Conservation (phyloP, 164 flowering plant species). For the Cinnamomum chago region DNA sequence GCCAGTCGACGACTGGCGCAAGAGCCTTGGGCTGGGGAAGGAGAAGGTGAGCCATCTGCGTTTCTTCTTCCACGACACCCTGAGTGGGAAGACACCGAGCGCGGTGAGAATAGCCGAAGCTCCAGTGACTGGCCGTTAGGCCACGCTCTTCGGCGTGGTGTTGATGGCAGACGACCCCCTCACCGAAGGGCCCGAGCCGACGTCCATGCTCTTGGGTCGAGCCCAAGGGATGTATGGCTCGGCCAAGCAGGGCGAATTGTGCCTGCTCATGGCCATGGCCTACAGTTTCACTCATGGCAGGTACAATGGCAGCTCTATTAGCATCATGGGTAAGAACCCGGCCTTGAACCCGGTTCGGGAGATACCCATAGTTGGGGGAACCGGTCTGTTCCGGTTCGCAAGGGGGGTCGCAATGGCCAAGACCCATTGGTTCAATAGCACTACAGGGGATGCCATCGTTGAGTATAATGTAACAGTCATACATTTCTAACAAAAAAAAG, state of each 20-base stretch:
- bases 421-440: constrained; percentile 24
- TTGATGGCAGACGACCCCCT: constrained; percentile 18
- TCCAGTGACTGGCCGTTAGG: background rate
- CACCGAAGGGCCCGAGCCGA: constrained; percentile 5
- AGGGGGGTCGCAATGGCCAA: constrained; percentile 37
- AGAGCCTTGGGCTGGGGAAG: constrained; percentile 14
- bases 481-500: constrained; percentile 8
- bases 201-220: constrained; percentile 7
- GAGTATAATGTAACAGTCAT: constrained; percentile 24
- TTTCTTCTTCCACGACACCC: constrained; percentile 16
- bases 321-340: constrained; percentile 31
- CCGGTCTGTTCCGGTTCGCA: constrained; percentile 39
- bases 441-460: constrained; percentile 35
- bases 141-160: constrained; percentile 3
- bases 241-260: background rate
- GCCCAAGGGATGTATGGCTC: constrained; percentile 16
- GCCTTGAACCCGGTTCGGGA: constrained; percentile 33
- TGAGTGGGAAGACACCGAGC: constrained; percentile 7
- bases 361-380: constrained; percentile 47
- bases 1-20: background rate
- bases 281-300: constrained; percentile 5
- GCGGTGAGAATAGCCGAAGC: constrained; percentile 7
- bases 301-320: constrained; percentile 39
- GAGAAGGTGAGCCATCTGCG: constrained; percentile 16
- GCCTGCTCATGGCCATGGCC: constrained; percentile 10